A percentile compares a stretch with the other conserved stretches of the same genome.
phyloP scores from a whole-genome alignment of 495 filamentous ascomycete species.

The Platismatia glauca region DNA sequence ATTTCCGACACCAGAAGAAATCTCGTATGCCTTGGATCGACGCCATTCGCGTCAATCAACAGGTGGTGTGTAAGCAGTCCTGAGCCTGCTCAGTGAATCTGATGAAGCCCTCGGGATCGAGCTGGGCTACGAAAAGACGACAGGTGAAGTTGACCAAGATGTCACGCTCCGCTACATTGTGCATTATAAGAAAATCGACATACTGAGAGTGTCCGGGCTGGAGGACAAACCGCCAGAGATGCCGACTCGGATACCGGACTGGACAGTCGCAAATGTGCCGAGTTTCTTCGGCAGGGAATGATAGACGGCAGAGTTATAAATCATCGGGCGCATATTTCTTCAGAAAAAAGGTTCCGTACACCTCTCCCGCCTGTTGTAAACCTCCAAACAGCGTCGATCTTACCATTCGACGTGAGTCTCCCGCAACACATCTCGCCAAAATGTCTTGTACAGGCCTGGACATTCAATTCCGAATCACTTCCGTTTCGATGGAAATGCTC shows the following conservation, averaged over 20 bases:
- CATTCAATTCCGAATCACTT: too few species aligned
- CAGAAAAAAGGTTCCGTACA: too few species aligned
- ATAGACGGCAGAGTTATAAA: too few species aligned
- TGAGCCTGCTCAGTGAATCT: neutral
- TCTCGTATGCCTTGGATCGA: conserved; percentile 3
- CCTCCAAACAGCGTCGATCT: too few species aligned
- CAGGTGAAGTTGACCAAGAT: neutral
- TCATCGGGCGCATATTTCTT: too few species aligned
- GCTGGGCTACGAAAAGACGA: neutral
- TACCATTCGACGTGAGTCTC: too few species aligned
- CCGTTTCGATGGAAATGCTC: too few species aligned
- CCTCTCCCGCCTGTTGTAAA: too few species aligned
- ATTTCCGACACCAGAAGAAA: neutral
- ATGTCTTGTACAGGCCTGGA: too few species aligned
- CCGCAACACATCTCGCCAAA: too few species aligned
- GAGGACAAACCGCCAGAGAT: neutral
- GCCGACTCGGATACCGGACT: neutral
- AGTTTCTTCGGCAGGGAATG: neutral
- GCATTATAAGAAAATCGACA: neutral
- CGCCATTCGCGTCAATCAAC: conserved; percentile 11
- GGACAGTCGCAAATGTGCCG: neutral
- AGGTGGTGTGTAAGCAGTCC: neutral
- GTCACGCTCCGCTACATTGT: neutral
- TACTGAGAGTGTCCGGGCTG: neutral
- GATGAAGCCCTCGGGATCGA: neutral